Conservation (phyloP, 805 yeast genomes). For the Jamesozyma gamospora region DNA sequence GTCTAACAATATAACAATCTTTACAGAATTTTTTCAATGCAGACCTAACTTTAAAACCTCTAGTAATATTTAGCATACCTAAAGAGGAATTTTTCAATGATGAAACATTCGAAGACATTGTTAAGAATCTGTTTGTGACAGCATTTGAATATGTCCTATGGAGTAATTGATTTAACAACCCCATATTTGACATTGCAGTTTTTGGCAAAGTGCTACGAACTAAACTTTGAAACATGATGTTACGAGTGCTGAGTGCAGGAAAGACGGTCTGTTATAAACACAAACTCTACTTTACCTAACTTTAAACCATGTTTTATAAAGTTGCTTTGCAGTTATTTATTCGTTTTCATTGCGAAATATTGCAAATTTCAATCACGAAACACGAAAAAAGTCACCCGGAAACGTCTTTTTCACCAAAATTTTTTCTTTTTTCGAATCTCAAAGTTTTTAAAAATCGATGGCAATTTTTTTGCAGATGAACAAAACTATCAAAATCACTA, state of each 20-base stretch:
- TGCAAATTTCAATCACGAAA: no score
- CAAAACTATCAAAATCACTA: no score
- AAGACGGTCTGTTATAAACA: background rate
- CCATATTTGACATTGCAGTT: background rate
- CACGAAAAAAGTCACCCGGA: no score
- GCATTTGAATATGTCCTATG: background rate
- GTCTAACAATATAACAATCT: slow-evolving; percentile 84
- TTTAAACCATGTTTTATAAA: no score
- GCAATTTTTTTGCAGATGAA: no score
- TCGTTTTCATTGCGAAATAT: no score
- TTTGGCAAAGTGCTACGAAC: background rate
- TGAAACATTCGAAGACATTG: background rate
- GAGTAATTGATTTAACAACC: background rate
- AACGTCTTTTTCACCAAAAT: no score
- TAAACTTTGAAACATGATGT: background rate
- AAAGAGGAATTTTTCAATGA: background rate
- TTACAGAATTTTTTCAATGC: slow-evolving; percentile 89
- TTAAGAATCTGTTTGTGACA: background rate
- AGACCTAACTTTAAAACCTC: slow-evolving; percentile 86
- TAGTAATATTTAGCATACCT: slow-evolving; percentile 15
- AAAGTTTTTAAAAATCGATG: no score
- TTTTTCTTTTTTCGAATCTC: no score
- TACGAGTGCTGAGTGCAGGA: no score
- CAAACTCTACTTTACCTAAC: no score
- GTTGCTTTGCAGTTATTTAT: no score